These are phyloP conservation scores for Penicillium corylophilum DNA, from an alignment of 2,329 filamentous ascomycete genomes.

Conservation along the genomic window DNA sequence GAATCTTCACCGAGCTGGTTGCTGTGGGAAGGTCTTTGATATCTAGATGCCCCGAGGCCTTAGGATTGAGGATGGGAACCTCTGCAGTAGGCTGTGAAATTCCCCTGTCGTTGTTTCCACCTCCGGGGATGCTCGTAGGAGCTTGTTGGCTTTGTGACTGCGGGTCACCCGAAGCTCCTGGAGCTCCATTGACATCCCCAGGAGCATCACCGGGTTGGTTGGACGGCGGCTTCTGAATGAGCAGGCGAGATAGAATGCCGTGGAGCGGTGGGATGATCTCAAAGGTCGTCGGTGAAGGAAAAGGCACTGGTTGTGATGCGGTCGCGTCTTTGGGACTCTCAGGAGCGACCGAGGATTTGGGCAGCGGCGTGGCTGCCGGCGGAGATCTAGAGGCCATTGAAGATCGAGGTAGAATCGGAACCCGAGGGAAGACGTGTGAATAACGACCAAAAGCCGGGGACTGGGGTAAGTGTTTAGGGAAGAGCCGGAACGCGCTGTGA, in stretches of 20 bases:
- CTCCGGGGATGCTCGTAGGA: conserved; percentile 23
- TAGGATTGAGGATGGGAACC: conserved; percentile 26
- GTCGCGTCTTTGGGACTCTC: conserved; percentile 35
- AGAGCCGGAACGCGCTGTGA: conserved; percentile 38
- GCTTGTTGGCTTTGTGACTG: conserved; percentile 28
- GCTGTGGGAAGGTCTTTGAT: conserved; percentile 77
- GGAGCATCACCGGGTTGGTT: conserved; percentile 25
- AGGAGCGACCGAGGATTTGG: conserved; percentile 34
- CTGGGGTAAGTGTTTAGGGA: conserved; percentile 33
- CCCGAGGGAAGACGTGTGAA: conserved; percentile 14
- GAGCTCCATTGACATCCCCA: conserved; percentile 26
- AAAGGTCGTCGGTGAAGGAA: conserved; percentile 77
- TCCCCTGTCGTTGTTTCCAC: conserved; percentile 25
- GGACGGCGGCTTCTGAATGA: conserved; percentile 48
- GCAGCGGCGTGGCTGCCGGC: conserved; percentile 44
- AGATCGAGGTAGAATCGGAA: conserved; percentile 8
- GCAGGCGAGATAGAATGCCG: conserved; percentile 72
- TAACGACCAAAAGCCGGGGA: conserved; percentile 13
- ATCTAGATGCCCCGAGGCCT: conserved; percentile 50
- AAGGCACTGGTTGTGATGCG: conserved; percentile 48
- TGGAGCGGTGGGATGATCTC: conserved; percentile 82
- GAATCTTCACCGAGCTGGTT: conserved; percentile 76
- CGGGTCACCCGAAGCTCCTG: conserved; percentile 23
- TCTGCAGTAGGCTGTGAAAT: conserved; percentile 28
- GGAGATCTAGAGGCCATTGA: conserved; percentile 39